phyloP scores from a whole-genome alignment of 2,329 filamentous ascomycete genomes.

The Phaeosphaeria sp. region DNA sequence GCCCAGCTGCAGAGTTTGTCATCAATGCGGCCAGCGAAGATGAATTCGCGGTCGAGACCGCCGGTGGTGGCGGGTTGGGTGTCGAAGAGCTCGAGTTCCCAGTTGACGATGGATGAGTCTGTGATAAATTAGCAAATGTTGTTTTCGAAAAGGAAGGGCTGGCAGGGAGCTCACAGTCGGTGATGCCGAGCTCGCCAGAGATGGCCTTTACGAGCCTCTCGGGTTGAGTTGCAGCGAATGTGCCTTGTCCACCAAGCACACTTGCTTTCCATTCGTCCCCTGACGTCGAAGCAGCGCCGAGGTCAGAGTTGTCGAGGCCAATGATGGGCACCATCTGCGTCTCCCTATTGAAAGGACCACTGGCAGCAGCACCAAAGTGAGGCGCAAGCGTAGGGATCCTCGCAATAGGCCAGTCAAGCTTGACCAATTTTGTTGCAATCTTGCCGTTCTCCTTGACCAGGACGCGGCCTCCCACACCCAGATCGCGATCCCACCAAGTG shows the following conservation, averaged over 20 bases:
- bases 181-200: conserved; percentile 75
- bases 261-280: conserved; percentile 50
- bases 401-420: conserved; percentile 91
- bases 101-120: conserved; percentile 81
- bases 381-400: conserved; percentile 90
- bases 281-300: conserved; percentile 41
- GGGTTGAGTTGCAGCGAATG: conserved; percentile 85
- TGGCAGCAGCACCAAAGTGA: conserved; percentile 81
- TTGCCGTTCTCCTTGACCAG: conserved; percentile 82
- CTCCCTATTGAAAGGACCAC: conserved; percentile 78
- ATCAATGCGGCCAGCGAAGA: conserved; percentile 93
- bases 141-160: background rate
- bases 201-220: conserved; percentile 85
- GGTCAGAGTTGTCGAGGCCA: conserved; percentile 78
- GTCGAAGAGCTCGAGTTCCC: conserved; percentile 97
- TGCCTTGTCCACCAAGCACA: conserved; percentile 67
- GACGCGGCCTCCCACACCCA: conserved; percentile 88
- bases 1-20: conserved; percentile 98
- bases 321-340: conserved; percentile 95
- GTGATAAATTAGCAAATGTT: conserved; percentile 13
- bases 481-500: conserved; percentile 97
- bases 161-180: conserved; percentile 57
- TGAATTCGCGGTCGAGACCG: conserved; percentile 89
- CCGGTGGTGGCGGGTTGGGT: conserved; percentile 82
- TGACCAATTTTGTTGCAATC: conserved; percentile 82